phyloP scores from a whole-genome alignment of 2,329 filamentous ascomycete species.

The Botrytis galanthina region DNA sequence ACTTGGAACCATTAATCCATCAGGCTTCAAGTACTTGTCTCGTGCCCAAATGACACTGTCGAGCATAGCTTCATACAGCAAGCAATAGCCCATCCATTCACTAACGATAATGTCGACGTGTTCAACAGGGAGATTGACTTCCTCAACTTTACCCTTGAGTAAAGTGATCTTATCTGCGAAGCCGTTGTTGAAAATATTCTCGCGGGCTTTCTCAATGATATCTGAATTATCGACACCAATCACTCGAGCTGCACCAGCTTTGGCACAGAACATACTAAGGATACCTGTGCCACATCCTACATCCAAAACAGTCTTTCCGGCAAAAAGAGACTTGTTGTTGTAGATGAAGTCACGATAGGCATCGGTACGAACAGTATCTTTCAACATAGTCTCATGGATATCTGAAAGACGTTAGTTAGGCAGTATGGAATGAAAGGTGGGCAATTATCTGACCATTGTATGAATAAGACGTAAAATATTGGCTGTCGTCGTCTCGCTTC shows the following conservation, averaged over 20 bases:
- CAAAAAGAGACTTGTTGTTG: constrained; percentile 82
- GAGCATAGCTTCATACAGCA: constrained; percentile 94
- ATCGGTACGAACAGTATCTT: constrained; percentile 83
- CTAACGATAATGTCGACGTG: constrained; percentile 93
- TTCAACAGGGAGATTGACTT: constrained; percentile 72
- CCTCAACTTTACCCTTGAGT: constrained; percentile 82
- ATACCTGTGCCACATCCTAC: constrained; percentile 88
- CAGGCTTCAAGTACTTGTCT: constrained; percentile 78
- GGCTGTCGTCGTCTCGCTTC: constrained; percentile 52
- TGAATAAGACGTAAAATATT: constrained; percentile 64
- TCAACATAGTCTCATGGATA: constrained; percentile 95
- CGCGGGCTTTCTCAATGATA: constrained; percentile 82
- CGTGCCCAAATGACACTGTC: constrained; percentile 86
- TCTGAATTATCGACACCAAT: constrained; percentile 90
- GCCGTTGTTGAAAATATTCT: constrained; percentile 80
- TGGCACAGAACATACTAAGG: constrained; percentile 90
- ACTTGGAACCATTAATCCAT: constrained; percentile 81
- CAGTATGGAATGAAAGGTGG: constrained; percentile 23
- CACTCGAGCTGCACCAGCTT: constrained; percentile 81
- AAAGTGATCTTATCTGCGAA: constrained; percentile 73
- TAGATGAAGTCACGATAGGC: constrained; percentile 96
- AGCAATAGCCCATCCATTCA: constrained; percentile 96
- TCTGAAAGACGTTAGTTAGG: constrained; percentile 47
- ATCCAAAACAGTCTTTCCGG: constrained; percentile 82
- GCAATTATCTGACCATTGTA: constrained; percentile 54